Conservation (phyloP, 2,329 filamentous ascomycete species). For the Aspergillus tubingensis region DNA sequence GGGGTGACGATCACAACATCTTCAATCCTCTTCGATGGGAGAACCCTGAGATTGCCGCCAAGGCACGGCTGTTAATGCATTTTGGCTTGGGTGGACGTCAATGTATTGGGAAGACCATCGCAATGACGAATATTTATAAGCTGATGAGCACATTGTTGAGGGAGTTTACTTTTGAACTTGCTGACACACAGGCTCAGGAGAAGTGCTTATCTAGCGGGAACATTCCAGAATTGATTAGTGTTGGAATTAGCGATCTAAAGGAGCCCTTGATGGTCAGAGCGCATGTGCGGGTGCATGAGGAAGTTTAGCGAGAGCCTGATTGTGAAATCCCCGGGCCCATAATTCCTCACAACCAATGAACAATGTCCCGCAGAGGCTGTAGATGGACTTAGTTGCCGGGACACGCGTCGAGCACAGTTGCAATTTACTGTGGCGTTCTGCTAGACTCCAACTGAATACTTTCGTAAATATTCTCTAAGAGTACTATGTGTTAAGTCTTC, state of each 20-base stretch:
- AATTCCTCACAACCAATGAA: too few relatives aligned
- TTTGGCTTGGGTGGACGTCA: constrained; percentile 37
- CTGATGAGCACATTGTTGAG: constrained; percentile 32
- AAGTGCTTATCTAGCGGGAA: neutral
- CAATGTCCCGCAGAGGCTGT: too few relatives aligned
- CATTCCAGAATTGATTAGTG: constrained; percentile 2
- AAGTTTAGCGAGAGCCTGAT: neutral
- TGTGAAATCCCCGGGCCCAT: too few relatives aligned
- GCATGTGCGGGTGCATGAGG: neutral
- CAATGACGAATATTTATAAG: constrained; percentile 39
- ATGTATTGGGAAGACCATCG: constrained; percentile 41
- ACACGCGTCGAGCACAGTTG: too few relatives aligned
- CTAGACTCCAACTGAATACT: too few relatives aligned
- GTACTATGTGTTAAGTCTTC: too few relatives aligned
- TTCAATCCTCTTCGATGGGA: constrained; percentile 36
- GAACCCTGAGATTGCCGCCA: constrained; percentile 14
- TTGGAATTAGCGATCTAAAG: constrained; percentile 2
- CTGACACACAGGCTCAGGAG: constrained; percentile 15
- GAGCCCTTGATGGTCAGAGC: neutral
- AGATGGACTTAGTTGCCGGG: too few relatives aligned
- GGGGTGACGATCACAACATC: constrained; percentile 34
- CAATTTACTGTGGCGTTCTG: too few relatives aligned
- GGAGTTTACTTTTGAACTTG: constrained; percentile 35
- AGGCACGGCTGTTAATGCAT: constrained; percentile 34
- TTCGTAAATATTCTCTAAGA: too few relatives aligned